A percentile compares a stretch with the other conserved stretches of the same genome.
Evolutionary conservation across 129 eudicot genomes (phyloP).

Genomic region (Flaveria trinervia): DNA sequence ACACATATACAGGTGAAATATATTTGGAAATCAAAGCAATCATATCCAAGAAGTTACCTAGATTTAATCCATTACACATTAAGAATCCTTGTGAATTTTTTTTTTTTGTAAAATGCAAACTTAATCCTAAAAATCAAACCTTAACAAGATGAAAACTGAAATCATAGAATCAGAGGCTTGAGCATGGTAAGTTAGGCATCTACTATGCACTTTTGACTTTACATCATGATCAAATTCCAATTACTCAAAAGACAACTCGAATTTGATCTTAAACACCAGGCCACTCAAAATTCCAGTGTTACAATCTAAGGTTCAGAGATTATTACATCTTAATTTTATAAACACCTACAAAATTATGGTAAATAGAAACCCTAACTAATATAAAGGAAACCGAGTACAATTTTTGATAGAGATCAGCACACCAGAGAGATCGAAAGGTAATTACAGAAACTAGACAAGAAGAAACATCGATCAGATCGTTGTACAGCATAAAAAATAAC

Average conservation of each 20-base stretch:
- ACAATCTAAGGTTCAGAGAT: slow-evolving; percentile 2
- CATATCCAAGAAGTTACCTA: background rate
- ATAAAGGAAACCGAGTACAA: background rate
- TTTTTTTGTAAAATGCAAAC: background rate
- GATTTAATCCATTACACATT: background rate
- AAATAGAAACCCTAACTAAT: slow-evolving; percentile 14
- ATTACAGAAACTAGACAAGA: slow-evolving; percentile 5
- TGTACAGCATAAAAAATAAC: background rate
- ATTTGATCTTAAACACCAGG: background rate
- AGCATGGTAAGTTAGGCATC: background rate
- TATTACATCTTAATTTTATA: slow-evolving; percentile 1
- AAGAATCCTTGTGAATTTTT: background rate
- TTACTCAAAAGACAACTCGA: background rate
- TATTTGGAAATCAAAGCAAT: background rate
- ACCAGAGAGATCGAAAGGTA: background rate
- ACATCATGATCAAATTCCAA: background rate
- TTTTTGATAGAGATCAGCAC: background rate
- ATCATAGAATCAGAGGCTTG: background rate
- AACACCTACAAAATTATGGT: background rate
- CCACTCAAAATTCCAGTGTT: background rate
- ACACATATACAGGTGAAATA: background rate
- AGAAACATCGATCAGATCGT: slow-evolving; percentile 18
- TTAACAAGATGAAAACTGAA: background rate
- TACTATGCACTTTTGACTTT: background rate
- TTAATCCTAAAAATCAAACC: background rate